Base-by-base conservation (phyloP, 139 green algal species). In the Chlorella sp. region DNA sequence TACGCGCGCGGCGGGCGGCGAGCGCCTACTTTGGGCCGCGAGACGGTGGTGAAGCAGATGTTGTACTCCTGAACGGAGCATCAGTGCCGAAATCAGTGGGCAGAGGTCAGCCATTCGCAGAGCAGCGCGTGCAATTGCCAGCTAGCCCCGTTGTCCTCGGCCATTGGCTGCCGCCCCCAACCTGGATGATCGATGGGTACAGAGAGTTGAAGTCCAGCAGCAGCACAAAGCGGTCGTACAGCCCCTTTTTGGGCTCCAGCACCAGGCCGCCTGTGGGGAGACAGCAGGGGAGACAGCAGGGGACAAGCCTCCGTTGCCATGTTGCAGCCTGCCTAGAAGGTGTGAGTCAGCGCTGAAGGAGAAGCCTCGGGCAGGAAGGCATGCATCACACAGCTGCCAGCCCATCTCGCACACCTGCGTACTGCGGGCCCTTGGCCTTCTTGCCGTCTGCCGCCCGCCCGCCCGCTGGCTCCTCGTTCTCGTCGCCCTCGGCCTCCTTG, bases 101-200 rank as follows among this genome's bases (percentile, higher is more conserved):
- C n/a, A n/a, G n/a, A n/a, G n/a, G n/a, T n/a, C n/a, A n/a, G n/a
- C n/a, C n/a, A n/a, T n/a, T n/a, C n/a, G n/a, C n/a, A n/a, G n/a
- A n/a, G n/a, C n/a, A n/a, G n/a, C n/a, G n/a, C n/a, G n/a, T n/a
- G n/a, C n/a, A n/a, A n/a, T n/a, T n/a, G n/a, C n/a, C n/a, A n/a
- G n/a, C n/a, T n/a, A n/a, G n/a, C n/a, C n/a, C n/a, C n/a, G n/a
- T n/a, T n/a, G n/a, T n/a, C n/a, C n/a, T n/a, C n/a, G n/a, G n/a
- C n/a, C n/a, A n/a, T n/a, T n/a, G n/a, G n/a, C n/a, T n/a, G n/a
- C n/a, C n/a, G 38, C 45, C 12, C 3, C 76, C 9, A 36, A 89
- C 86, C 84, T 97, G 96, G 79, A 99, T 99, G 90, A 99, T 99
- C 62, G 92, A 98, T 27, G 96, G 96, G 90, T 99, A 99, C 74